Conservation (phyloP, 345 rosid species). For the Physaria fendleri region DNA sequence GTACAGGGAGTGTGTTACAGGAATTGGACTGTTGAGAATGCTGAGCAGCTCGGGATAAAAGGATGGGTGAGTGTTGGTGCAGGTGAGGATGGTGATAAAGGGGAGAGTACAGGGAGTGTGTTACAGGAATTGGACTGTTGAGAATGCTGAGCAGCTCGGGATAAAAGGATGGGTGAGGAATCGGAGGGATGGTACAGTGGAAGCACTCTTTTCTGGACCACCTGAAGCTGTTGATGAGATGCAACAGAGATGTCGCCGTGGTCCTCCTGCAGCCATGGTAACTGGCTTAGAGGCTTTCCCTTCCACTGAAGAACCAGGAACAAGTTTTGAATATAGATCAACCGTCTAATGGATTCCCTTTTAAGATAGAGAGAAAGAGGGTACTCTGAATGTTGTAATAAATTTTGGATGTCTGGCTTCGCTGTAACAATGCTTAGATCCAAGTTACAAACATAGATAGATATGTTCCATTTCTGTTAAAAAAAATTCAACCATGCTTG, state of each 20-base stretch:
- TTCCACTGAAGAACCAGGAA: slow-evolving; percentile 56
- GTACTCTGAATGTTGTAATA: neutral
- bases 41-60: slow-evolving; percentile 59
- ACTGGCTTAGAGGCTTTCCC: slow-evolving; percentile 73
- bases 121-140: slow-evolving; percentile 81
- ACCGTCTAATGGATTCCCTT: slow-evolving; percentile 41
- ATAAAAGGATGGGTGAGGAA: slow-evolving; percentile 93
- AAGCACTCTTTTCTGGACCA: slow-evolving; percentile 75
- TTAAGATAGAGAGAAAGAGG: neutral
- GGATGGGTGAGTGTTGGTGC: slow-evolving; percentile 99
- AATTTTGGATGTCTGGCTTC: neutral
- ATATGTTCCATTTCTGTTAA: no score
- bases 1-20: slow-evolving; percentile 93
- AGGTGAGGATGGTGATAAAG: slow-evolving; percentile 59
- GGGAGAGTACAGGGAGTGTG: slow-evolving; percentile 94
- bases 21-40: slow-evolving; percentile 81
- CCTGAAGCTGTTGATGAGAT: slow-evolving; percentile 56
- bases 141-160: slow-evolving; percentile 65
- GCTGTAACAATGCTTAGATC: neutral
- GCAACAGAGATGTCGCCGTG: slow-evolving; percentile 87
- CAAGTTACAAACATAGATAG: no score
- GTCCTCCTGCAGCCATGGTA: slow-evolving; percentile 71
- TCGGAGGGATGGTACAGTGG: slow-evolving; percentile 79
- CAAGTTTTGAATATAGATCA: slow-evolving; percentile 49
- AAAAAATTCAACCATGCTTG: no score